Conservation (phyloP, 2,329 filamentous ascomycete genomes). For the Claviceps sp. region DNA sequence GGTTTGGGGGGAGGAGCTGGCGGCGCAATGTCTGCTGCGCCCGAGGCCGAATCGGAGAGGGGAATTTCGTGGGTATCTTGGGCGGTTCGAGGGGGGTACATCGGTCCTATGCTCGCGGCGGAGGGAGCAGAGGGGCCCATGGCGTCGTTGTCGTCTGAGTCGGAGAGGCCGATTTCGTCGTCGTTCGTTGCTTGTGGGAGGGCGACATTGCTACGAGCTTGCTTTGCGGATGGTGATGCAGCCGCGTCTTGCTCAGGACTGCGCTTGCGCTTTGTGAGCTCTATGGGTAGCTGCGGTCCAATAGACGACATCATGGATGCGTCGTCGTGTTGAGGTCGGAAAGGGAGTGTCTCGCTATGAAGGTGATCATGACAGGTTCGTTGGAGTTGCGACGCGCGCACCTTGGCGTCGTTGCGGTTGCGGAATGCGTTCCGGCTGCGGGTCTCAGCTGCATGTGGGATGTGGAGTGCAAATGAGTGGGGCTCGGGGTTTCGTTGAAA, state of each 20-base stretch:
- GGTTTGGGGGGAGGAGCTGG: conserved; percentile 15
- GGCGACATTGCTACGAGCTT: conserved; percentile 1
- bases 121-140: conserved; percentile 21
- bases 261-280: conserved; percentile 51
- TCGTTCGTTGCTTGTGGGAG: conserved; percentile 4
- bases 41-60: conserved; percentile 9
- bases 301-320: conserved; percentile 46
- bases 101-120: conserved; percentile 6
- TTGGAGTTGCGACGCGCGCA: too few relatives aligned
- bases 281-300: conserved; percentile 56
- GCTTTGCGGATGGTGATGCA: conserved; percentile 13
- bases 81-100: not conserved
- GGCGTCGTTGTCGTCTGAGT: conserved; percentile 19
- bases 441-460: too few relatives aligned
- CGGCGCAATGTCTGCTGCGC: not conserved
- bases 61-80: not conserved
- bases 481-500: too few relatives aligned
- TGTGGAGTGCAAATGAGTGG: too few relatives aligned
- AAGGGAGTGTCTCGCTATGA: too few relatives aligned
- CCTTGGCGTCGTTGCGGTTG: too few relatives aligned
- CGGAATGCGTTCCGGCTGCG: too few relatives aligned
- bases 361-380: too few relatives aligned
- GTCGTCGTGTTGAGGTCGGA: too few relatives aligned
- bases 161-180: conserved; percentile 27
- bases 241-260: conserved; percentile 25